These are phyloP conservation scores for Phytophthora colocasiae DNA, from an alignment of 352 stramenopile genomes.

Conservation along the genomic window DNA sequence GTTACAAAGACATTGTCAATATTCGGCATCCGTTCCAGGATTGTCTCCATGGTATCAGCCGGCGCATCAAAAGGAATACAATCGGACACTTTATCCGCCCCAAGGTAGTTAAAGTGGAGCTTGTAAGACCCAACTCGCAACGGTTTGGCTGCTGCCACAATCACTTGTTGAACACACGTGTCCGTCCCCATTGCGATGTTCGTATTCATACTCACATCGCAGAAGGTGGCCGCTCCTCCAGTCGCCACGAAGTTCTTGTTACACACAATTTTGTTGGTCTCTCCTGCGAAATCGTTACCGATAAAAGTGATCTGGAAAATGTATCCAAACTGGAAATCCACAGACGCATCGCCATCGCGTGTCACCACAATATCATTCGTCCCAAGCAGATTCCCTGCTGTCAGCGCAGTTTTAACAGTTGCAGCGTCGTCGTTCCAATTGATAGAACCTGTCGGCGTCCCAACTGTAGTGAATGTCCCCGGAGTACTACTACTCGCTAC, in stretches of 20 bases:
- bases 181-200: conserved; percentile 73
- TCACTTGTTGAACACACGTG: conserved; percentile 72
- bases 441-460: conserved; percentile 37
- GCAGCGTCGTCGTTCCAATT: conserved; percentile 52
- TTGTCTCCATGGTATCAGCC: conserved; percentile 57
- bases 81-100: conserved; percentile 30
- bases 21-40: conserved; percentile 64
- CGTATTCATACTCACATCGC: conserved; percentile 61
- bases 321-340: conserved; percentile 71
- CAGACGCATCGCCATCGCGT: conserved; percentile 68
- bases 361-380: conserved; percentile 73
- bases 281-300: conserved; percentile 66
- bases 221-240: conserved; percentile 47
- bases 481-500: conserved; percentile 14
- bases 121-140: conserved; percentile 69
- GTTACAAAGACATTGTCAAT: conserved; percentile 82
- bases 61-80: conserved; percentile 79
- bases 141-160: conserved; percentile 63
- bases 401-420: conserved; percentile 44
- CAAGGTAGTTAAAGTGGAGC: conserved; percentile 58
- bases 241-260: conserved; percentile 13
- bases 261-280: conserved; percentile 42
- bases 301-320: conserved; percentile 82
- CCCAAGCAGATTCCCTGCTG: conserved; percentile 32
- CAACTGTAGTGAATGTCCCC: conserved; percentile 39